Evolutionary conservation across 2,329 filamentous ascomycete genomes (phyloP).

Genomic region (Fusarium duplospermum): DNA sequence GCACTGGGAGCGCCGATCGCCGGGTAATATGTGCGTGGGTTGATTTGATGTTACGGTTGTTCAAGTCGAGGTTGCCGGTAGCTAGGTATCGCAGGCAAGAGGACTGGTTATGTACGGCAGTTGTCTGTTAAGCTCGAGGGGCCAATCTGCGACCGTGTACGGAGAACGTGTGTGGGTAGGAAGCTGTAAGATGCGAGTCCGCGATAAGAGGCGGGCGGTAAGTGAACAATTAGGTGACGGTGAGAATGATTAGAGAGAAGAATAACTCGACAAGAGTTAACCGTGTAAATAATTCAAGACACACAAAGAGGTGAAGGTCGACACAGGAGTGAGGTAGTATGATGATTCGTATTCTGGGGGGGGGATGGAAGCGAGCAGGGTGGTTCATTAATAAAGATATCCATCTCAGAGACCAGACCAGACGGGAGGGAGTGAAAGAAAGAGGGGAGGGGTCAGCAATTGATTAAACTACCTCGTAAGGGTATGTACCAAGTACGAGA

Average conservation of each 20-base stretch:
- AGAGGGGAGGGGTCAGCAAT: conserved; percentile 41
- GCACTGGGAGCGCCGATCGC: conserved; percentile 25
- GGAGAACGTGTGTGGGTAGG: conserved; percentile 38
- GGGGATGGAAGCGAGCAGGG: conserved; percentile 26
- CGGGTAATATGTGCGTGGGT: conserved; percentile 10
- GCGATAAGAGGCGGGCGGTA: not conserved
- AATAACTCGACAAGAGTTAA: conserved; percentile 13
- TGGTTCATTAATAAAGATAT: conserved; percentile 40
- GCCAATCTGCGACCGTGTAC: conserved; percentile 38
- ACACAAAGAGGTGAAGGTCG: not conserved
- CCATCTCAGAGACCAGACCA: not conserved
- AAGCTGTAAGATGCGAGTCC: conserved; percentile 18
- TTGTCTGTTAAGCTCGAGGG: not conserved
- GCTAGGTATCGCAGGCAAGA: conserved; percentile 1
- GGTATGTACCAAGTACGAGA: conserved; percentile 37
- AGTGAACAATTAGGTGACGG: not conserved
- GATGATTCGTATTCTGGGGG: conserved; percentile 13
- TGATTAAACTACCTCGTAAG: conserved; percentile 30
- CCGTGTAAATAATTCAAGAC: conserved; percentile 29
- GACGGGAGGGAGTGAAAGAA: conserved; percentile 4
- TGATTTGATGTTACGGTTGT: conserved; percentile 19
- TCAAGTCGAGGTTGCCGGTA: conserved; percentile 5
- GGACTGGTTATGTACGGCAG: conserved; percentile 8
- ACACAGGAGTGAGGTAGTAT: conserved; percentile 29
- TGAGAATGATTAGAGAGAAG: conserved; percentile 4